Evolutionary conservation across 164 flowering plant genomes (phyloP).

Genomic region (Dillenia suffruticosa): DNA sequence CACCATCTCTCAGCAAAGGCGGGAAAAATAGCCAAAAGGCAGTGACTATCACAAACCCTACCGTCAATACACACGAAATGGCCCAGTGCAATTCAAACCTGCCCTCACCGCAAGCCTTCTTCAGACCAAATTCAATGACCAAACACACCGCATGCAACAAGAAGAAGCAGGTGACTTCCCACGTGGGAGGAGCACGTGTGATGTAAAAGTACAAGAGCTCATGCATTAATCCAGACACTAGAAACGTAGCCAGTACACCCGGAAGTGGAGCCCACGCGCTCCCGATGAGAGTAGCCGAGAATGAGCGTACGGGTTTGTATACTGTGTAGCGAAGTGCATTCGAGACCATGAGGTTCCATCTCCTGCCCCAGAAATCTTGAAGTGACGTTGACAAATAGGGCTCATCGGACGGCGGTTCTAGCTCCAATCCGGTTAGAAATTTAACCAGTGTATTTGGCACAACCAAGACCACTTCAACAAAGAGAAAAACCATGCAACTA

Average conservation of each 20-base stretch:
- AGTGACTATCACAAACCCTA: background rate
- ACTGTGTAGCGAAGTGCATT: conserved; percentile 18
- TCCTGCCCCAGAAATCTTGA: conserved; percentile 33
- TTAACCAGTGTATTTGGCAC: too few relatives aligned
- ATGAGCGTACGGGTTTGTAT: conserved; percentile 12
- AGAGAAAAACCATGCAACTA: too few relatives aligned
- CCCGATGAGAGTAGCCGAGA: background rate
- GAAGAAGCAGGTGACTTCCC: conserved; percentile 39
- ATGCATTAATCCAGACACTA: conserved; percentile 28
- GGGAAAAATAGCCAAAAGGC: conserved; percentile 9
- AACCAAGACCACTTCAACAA: too few relatives aligned
- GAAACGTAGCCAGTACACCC: conserved; percentile 6
- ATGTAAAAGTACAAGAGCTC: conserved; percentile 21
- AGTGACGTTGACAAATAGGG: conserved; percentile 31
- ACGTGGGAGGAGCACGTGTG: conserved; percentile 24
- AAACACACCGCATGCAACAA: conserved; percentile 29
- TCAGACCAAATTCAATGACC: conserved; percentile 19
- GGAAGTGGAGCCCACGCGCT: conserved; percentile 6
- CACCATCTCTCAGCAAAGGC: conserved; percentile 3
- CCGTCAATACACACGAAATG: background rate
- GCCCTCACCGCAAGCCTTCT: conserved; percentile 6
- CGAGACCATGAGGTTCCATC: conserved; percentile 32
- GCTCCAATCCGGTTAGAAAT: conserved; percentile 11
- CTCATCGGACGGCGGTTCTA: conserved; percentile 25
- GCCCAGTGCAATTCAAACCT: conserved; percentile 8